Evolutionary conservation across 306 rosid species (phyloP), one percentile per base, ranked within the genome.

Genomic region (Lathyrus tuberosus): DNA sequence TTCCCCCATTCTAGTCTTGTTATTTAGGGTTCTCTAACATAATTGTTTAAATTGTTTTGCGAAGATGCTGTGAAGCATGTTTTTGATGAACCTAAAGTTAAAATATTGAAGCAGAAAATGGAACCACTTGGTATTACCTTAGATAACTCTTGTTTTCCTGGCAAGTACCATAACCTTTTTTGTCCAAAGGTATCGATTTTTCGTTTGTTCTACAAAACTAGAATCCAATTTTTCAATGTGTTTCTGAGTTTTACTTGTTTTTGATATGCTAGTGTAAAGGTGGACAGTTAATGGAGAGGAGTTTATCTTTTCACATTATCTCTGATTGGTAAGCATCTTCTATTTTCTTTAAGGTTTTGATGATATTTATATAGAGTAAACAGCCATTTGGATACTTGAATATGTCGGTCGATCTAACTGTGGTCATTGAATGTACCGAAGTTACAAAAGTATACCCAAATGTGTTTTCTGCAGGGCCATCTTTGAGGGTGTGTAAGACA

Each of bases 251-350:
- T 16, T 69, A 70, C 71, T 68, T 72, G 52, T 72, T 74, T 40
- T 28, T 37, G 10, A 33, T 53, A 31, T 65, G 37, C 40, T 73
- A 93, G 98, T 93, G 98, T 85, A 83, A 85, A 63, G 96, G 98
- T 56, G 98, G 98, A 64, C 65, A 44, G 14, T 79, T 80, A 53
- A 59, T 78, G 87, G 89, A 88, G 87, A 90, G 91, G 84, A 93
- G 96, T 78, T 86, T 93, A 75, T 93, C 98, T 67, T 76, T 93
- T 71, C 91, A 93, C 80, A 87, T 93, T 48, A 73, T 86, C 63
- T 65, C 80, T 67, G 83, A 86, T 71, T 79, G 88, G 98, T 85
- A 82, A 71, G 73, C 65, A 62, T 65, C 65, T 70, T 74, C 46
- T 48, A 73, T 66, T 65, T 52, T 47, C 28, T 62, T 67, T 70